These are phyloP conservation scores for Solanum piurae DNA, from an alignment of 257 asterid genomes.

Conservation along the genomic window DNA sequence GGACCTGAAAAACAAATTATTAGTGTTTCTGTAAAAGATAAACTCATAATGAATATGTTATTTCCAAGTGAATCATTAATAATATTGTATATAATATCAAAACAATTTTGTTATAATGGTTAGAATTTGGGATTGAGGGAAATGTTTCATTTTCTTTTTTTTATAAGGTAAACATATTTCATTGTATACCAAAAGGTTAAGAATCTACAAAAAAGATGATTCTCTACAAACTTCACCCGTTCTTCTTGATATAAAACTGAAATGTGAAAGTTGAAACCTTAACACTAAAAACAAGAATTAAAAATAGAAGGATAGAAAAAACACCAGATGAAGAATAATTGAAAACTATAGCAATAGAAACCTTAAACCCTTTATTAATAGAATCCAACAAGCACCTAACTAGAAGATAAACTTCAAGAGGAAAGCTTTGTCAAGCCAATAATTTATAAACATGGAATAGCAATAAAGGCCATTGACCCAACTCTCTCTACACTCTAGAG, in stretches of 20 bases:
- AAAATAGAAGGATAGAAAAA: not conserved
- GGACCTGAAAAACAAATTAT: not conserved
- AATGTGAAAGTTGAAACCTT: not conserved
- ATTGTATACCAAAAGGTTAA: not conserved
- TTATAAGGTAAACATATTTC: not conserved
- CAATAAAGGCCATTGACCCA: not conserved
- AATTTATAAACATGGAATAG: not conserved
- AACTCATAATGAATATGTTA: not conserved
- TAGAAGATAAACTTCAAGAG: not conserved
- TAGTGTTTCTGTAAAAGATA: not conserved
- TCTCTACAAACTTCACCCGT: not conserved
- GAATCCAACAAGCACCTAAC: not conserved
- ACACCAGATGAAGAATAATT: not conserved
- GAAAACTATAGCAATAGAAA: not conserved
- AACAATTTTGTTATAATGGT: not conserved
- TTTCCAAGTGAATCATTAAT: not conserved
- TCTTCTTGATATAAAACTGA: not conserved
- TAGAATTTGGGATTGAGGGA: not conserved
- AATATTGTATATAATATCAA: not conserved
- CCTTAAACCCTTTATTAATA: not conserved
- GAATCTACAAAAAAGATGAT: not conserved
- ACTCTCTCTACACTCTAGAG: not conserved
- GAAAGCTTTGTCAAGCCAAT: not conserved
- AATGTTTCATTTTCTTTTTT: not conserved
- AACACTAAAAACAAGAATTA: not conserved